Conservation (phyloP, 164 flowering plant species). For the Paratinospora sagittata region DNA sequence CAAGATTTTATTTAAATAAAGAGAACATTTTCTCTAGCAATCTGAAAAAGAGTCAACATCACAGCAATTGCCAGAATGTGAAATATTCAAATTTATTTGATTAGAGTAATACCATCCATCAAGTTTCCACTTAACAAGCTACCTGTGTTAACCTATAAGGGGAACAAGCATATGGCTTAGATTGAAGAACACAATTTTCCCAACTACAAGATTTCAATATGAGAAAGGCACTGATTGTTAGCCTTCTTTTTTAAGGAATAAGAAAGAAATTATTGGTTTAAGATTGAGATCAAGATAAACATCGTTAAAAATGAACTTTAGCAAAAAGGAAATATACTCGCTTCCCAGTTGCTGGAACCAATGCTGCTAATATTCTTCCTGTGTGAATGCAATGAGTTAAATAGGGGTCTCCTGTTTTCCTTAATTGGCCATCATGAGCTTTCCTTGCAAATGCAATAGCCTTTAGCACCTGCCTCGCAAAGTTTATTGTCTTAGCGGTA, state of each 20-base stretch:
- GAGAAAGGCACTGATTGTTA: background rate
- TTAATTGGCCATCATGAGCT: conserved; percentile 76
- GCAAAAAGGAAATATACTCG: conserved; percentile 35
- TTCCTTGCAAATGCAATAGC: conserved; percentile 85
- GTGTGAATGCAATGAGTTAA: conserved; percentile 83
- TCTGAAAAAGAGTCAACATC: background rate
- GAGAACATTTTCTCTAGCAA: background rate
- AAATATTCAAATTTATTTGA: background rate
- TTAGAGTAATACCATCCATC: background rate
- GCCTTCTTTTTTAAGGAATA: background rate
- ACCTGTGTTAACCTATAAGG: background rate
- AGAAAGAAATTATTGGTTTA: background rate
- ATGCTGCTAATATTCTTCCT: conserved; percentile 70
- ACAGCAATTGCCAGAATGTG: background rate
- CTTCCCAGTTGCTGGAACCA: conserved; percentile 75
- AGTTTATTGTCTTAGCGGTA: conserved; percentile 26
- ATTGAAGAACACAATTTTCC: background rate
- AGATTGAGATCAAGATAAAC: background rate
- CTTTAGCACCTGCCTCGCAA: conserved; percentile 85
- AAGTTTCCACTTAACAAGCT: background rate
- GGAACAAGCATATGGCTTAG: background rate
- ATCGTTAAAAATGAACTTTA: background rate
- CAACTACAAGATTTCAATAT: background rate
- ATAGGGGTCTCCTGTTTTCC: conserved; percentile 87
- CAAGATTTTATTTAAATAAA: background rate